These are phyloP conservation scores for Vitis hybrid DNA, from an alignment of 177 flowering plant genomes.

Conservation along the genomic window DNA sequence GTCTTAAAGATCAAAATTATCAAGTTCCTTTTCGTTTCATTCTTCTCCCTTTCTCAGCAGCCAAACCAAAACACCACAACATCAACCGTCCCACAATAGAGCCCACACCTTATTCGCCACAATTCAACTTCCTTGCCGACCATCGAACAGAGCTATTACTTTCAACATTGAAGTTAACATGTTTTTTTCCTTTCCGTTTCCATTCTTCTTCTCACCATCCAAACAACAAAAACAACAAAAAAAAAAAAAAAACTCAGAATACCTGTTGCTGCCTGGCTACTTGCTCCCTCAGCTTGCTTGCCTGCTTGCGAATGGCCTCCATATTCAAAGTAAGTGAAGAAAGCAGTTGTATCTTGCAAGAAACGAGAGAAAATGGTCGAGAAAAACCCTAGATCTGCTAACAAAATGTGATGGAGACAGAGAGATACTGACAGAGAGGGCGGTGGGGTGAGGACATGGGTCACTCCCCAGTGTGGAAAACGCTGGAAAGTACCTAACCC, in stretches of 20 bases:
- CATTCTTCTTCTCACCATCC: not conserved
- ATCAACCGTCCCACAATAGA: too few relatives aligned
- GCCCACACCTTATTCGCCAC: too few relatives aligned
- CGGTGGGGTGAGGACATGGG: not conserved
- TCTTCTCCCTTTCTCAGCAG: too few relatives aligned
- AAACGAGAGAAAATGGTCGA: not conserved
- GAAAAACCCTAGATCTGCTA: constrained; percentile 4
- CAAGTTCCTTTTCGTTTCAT: too few relatives aligned
- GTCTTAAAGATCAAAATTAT: too few relatives aligned
- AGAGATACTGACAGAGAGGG: not conserved
- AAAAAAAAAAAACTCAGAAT: not conserved
- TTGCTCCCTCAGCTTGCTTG: constrained; percentile 79
- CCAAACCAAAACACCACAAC: too few relatives aligned
- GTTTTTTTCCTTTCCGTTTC: too few relatives aligned
- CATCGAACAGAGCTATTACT: too few relatives aligned
- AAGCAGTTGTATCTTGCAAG: not conserved
- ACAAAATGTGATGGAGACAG: not conserved
- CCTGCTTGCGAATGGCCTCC: constrained; percentile 83
- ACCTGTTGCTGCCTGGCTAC: constrained; percentile 94
- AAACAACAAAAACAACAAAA: not conserved
- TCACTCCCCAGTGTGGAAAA: too few relatives aligned
- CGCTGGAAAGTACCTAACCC: too few relatives aligned
- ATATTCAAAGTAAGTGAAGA: constrained; percentile 17
- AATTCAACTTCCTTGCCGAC: too few relatives aligned
- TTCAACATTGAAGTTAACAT: too few relatives aligned